These are phyloP conservation scores for Torulaspora globosa DNA, from an alignment of 1,139 yeast genomes.

Conservation along the genomic window DNA sequence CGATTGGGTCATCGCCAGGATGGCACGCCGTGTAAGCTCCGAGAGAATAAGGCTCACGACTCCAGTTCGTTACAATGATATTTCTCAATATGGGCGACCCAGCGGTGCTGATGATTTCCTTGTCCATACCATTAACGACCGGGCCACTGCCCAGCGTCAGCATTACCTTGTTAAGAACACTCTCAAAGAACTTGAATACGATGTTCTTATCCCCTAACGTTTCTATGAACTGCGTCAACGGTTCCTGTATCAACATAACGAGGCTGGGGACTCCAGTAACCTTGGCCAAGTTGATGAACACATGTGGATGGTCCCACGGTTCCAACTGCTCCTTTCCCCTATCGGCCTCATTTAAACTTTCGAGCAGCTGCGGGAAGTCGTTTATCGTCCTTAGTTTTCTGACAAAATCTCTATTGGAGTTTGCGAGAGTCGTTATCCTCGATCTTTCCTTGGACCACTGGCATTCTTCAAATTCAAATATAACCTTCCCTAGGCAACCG, in stretches of 20 bases:
- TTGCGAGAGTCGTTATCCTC: constrained; percentile 25
- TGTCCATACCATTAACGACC: constrained; percentile 20
- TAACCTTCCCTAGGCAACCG: constrained; percentile 73
- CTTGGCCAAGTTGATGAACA: constrained; percentile 45
- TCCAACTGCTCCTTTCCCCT: constrained; percentile 9
- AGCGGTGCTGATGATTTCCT: constrained; percentile 3
- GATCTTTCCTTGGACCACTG: constrained; percentile 57
- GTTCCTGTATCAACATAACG: constrained; percentile 63
- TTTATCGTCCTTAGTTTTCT: constrained; percentile 17
- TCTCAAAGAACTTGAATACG: constrained; percentile 45
- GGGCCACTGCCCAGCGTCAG: constrained; percentile 20
- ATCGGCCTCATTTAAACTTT: constrained; percentile 1
- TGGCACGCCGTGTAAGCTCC: constrained; percentile 73
- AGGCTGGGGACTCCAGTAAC: constrained; percentile 46
- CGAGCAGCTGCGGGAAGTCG: constrained; percentile 18
- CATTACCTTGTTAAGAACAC: constrained; percentile 39
- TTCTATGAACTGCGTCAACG: constrained; percentile 55
- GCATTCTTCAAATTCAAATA: constrained; percentile 60
- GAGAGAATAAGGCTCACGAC: constrained; percentile 58
- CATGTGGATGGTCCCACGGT: constrained; percentile 51
- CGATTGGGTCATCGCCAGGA: constrained; percentile 66
- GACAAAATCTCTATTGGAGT: constrained; percentile 20
- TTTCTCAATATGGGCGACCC: constrained; percentile 47
- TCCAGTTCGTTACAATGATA: constrained; percentile 62
- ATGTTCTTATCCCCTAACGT: constrained; percentile 36